These are phyloP conservation scores for Paramecium pentaurelia DNA, from an alignment of 73 alveolate species.

Conservation along the genomic window DNA sequence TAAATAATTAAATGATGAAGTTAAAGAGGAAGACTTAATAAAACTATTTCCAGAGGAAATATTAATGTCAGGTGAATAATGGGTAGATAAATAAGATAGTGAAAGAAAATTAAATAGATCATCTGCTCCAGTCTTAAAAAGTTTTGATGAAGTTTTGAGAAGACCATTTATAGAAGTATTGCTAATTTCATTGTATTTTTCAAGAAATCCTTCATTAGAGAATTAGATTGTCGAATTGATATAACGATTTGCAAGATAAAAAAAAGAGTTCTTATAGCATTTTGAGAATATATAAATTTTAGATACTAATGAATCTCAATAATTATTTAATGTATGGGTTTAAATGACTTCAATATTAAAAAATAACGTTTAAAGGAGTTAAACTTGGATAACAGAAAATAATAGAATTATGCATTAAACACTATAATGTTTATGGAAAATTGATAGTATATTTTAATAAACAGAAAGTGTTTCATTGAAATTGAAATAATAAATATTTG, in stretches of 20 bases:
- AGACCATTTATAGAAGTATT: conserved; percentile 60
- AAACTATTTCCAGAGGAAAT: conserved; percentile 42
- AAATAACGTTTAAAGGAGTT: neutral
- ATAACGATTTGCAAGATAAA: conserved; percentile 20
- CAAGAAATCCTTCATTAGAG: conserved; percentile 49
- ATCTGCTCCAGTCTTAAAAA: neutral
- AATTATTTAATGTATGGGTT: conserved; percentile 34
- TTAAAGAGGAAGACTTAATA: neutral
- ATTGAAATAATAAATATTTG: conserved; percentile 26
- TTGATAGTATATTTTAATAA: conserved; percentile 26
- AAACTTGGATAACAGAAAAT: conserved; percentile 6
- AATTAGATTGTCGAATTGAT: conserved; percentile 44
- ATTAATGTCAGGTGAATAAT: conserved; percentile 16
- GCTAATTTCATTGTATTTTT: conserved; percentile 35
- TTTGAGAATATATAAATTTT: conserved; percentile 34
- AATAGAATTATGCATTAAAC: neutral
- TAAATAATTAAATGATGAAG: neutral
- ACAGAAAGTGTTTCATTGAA: conserved; percentile 12
- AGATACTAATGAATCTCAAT: neutral
- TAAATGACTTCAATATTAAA: neutral
- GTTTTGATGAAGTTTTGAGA: conserved; percentile 45
- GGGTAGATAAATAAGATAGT: neutral
- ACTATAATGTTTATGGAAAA: neutral
- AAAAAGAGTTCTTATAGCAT: conserved; percentile 42
- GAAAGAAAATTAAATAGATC: neutral